These are phyloP conservation scores for Ceraceosorus bombacis DNA, from an alignment of 1,284 basidiomycete species.

Conservation along the genomic window DNA sequence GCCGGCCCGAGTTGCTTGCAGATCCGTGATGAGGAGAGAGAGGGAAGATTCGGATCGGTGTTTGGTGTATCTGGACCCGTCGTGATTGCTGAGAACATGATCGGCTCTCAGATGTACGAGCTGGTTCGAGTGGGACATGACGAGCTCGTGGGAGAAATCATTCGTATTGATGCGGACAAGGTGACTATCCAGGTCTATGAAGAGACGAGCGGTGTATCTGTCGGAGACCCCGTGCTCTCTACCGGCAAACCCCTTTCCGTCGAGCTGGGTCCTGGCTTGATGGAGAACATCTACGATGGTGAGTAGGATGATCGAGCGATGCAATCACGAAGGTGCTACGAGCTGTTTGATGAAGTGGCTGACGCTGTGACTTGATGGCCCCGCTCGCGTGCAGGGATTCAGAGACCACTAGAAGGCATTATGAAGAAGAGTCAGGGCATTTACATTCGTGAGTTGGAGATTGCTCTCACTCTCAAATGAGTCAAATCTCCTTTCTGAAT, in stretches of 20 bases:
- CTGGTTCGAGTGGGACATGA: constrained; percentile 47
- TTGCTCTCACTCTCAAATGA: not conserved
- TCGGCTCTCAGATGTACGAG: constrained; percentile 48
- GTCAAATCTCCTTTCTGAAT: too few relatives aligned
- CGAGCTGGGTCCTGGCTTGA: constrained; percentile 91
- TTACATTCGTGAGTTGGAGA: constrained; percentile 71
- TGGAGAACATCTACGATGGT: constrained; percentile 90
- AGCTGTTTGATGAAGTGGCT: not conserved
- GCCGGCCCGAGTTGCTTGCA: not conserved
- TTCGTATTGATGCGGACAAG: constrained; percentile 45
- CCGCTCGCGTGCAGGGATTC: constrained; percentile 25
- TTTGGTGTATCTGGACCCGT: constrained; percentile 48
- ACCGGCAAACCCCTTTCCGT: constrained; percentile 97
- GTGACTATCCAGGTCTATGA: constrained; percentile 99
- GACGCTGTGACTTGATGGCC: not conserved
- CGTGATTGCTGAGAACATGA: constrained; percentile 47
- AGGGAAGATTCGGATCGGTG: constrained; percentile 36
- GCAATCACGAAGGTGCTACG: not conserved
- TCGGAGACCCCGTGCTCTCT: constrained; percentile 92
- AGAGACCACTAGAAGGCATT: constrained; percentile 63
- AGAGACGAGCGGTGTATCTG: constrained; percentile 68
- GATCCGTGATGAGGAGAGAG: constrained; percentile 46
- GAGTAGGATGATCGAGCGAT: not conserved
- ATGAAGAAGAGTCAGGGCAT: constrained; percentile 94
- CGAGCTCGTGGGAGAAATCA: constrained; percentile 47